Evolutionary conservation across 1,284 basidiomycete genomes (phyloP), one percentile per base, ranked within the genome.

Genomic region (Trametes versicolor): DNA sequence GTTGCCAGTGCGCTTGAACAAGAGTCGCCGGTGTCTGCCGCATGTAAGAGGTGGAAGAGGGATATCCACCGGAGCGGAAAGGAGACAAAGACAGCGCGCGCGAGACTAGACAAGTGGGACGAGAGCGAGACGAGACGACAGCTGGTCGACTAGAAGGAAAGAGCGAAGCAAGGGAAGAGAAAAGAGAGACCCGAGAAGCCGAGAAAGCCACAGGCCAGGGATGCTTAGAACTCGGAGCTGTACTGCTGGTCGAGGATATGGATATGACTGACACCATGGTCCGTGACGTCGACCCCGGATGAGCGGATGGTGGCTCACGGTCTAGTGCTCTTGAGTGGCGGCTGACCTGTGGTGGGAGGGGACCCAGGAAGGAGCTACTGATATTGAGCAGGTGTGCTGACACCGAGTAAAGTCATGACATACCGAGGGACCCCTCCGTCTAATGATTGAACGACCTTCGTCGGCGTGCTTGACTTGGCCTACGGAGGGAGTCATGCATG

Each of bases 11-110:
- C 41, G 41, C 41, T 17, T 13, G 9, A 43, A 17, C 15, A 43
- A 17, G 37, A 10, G 37, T 53, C 52, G 52, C 52, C 52, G 39
- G 23, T 23, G 52, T 53, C 52, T 53, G 52, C 36, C 52, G 52
- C 52, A 41, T 21, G 43, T 9, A 17, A 56, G 54, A 47, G 25
- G 29, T 21, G 7, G 27, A 13, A 19, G n/a, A 47, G 54, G 21
- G 37, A 21, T 25, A 27, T 34, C 54, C n/a, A 8, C 34, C 34
- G 37, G 51, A 43, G 51, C 51, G 51, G 51, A 23, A 17, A 52
- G 51, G 51, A 52, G 51, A 37, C 51, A 34, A 23, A 2, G 34
- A 12, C 19, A 19, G 23, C 34, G n/a, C 23, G 51, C 45, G 45
- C 45, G 25, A 29, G 13, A 49, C 12, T 25, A 49, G 45, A 25